Base-by-base conservation (phyloP, 2,329 filamentous ascomycete genomes). In the Dendryphion nanum region DNA sequence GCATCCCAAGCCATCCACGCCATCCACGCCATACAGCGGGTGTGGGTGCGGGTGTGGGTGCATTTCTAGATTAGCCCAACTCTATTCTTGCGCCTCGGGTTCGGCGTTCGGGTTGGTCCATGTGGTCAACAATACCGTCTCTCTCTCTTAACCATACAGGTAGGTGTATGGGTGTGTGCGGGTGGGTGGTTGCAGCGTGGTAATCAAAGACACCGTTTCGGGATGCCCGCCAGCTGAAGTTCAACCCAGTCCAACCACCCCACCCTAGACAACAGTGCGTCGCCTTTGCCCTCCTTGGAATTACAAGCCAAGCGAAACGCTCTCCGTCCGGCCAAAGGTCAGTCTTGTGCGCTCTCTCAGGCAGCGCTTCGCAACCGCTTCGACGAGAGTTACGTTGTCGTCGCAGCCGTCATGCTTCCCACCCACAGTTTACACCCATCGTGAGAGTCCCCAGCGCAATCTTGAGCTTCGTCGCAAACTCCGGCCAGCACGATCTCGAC, bases 401-500 rank as follows among this genome's bases (percentile, higher is more conserved):
- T 36, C 35, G 35, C n/a, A n/a, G 34, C 37, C 47, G 44, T 36
- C 36, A 53, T 55, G 51, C 50, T 38, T 48, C 44, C 26, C 33
- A 40, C 38, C 42, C n/a, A n/a, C n/a, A n/a, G n/a, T n/a, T 38
- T 23, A 30, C 32, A 36, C 31, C 26, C 38, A 36, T 32, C 38
- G 34, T 42, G 32, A 30, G 24, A 45, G 50, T 47, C 47, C 45
- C 46, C 49, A 44, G 30, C 40, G 38, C 40, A 30, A n/a, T 30
- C 16, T 8, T 30, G 12, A 15, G 13, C 10, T 15, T 41, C 32
- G 33, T 42, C 30, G 28, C 45, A 42, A 43, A 37, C 39, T 39
- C 35, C 37, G 14, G 35, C 33, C 40, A 13, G 29, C 29, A 17
- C 33, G 23, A 14, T 36, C 38, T 37, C 42, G 46, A 42, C 49